phyloP scores from a whole-genome alignment of 1,284 basidiomycete species.

The Cryptococcus sp. region DNA sequence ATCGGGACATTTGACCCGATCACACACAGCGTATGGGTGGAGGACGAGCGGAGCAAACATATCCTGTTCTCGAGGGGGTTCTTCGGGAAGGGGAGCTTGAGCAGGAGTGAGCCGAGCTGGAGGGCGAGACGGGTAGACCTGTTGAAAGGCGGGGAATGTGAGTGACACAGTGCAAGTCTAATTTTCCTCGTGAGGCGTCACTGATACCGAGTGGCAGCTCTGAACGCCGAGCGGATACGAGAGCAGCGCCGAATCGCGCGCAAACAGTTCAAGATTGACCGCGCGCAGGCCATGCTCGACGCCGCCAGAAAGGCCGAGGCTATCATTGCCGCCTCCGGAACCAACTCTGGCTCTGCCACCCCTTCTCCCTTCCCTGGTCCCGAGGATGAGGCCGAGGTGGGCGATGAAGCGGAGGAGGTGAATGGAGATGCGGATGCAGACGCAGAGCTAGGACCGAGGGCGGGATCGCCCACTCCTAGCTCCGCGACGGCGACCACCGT shows the following conservation, averaged over 20 bases:
- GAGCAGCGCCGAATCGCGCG: constrained; percentile 78
- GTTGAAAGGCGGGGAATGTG: constrained; percentile 48
- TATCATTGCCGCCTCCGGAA: constrained; percentile 29
- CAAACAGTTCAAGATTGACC: constrained; percentile 84
- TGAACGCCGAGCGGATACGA: constrained; percentile 69
- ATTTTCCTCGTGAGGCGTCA: not conserved
- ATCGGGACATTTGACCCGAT: constrained; percentile 64
- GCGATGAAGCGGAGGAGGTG: constrained; percentile 5
- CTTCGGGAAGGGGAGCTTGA: constrained; percentile 94
- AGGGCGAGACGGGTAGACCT: constrained; percentile 68
- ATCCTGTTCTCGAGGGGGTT: constrained; percentile 87
- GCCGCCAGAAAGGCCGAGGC: constrained; percentile 50
- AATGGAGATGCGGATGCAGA: constrained; percentile 6
- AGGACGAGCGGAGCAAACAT: constrained; percentile 59
- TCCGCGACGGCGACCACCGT: constrained; percentile 9
- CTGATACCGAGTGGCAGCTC: constrained; percentile 19
- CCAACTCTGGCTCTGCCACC: not conserved
- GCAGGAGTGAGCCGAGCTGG: constrained; percentile 94
- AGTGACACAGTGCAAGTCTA: constrained; percentile 25
- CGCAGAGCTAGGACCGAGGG: not conserved
- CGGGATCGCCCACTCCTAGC: constrained; percentile 16
- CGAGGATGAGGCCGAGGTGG: constrained; percentile 4
- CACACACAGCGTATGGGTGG: constrained; percentile 78
- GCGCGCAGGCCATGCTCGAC: constrained; percentile 53
- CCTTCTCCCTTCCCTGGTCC: not conserved